phyloP scores from a whole-genome alignment of 371 early-diverging fungal species.

The Basidiobolus meristosporus region DNA sequence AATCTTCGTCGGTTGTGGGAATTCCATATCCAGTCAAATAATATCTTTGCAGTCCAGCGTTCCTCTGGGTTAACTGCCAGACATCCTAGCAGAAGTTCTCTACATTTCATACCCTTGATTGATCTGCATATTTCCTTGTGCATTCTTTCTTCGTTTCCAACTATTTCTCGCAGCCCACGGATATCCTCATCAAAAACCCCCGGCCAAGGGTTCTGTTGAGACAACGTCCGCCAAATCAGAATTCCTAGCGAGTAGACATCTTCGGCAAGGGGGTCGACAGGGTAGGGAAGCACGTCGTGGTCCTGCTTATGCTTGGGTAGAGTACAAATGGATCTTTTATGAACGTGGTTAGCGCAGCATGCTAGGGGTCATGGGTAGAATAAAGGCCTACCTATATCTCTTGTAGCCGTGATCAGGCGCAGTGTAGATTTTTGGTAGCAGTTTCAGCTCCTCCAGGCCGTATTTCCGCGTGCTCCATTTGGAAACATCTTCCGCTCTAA shows the following conservation, averaged over 20 bases:
- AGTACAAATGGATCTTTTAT: conserved; percentile 21
- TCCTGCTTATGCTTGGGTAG: conserved; percentile 26
- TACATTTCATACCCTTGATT: conserved; percentile 18
- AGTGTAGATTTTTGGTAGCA: conserved; percentile 4
- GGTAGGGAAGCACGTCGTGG: conserved; percentile 15
- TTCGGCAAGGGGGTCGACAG: conserved; percentile 29
- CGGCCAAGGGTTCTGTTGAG: conserved; percentile 37
- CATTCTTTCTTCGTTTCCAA: conserved; percentile 22
- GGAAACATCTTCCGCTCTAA: conserved; percentile 13
- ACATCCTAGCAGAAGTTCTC: conserved; percentile 17
- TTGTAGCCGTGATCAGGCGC: conserved; percentile 8
- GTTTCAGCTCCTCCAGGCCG: conserved; percentile 1
- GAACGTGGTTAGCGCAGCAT: no score
- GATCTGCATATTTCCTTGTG: conserved; percentile 20
- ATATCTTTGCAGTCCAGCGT: conserved; percentile 16
- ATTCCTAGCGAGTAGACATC: conserved; percentile 40
- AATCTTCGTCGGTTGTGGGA: no score
- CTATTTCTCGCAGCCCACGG: conserved; percentile 26
- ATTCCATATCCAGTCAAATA: conserved; percentile 13
- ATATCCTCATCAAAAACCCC: conserved; percentile 35
- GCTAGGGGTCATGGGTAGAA: neutral
- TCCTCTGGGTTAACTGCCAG: conserved; percentile 20
- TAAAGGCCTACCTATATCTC: conserved; percentile 4
- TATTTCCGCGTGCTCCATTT: conserved; percentile 4
- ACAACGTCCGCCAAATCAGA: conserved; percentile 38